A percentile compares a stretch with the other conserved stretches of the same genome.
Evolutionary conservation across 768 basidiomycete genomes (phyloP).

Genomic region (Podaxis rugospora): DNA sequence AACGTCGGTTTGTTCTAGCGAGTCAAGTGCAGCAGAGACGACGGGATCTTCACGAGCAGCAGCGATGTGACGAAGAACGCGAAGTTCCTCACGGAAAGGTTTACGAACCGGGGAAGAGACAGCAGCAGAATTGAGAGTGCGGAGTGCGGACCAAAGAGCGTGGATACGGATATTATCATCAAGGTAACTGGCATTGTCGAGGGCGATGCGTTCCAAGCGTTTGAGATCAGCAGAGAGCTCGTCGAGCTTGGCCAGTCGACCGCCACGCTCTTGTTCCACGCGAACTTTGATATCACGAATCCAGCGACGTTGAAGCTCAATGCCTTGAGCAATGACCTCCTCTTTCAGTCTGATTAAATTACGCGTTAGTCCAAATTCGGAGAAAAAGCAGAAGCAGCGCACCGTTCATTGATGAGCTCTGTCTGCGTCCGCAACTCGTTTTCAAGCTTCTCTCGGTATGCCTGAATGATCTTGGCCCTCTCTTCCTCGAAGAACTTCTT

Average conservation of each 20-base stretch:
- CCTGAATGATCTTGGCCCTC: constrained; percentile 61
- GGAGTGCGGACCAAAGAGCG: constrained; percentile 88
- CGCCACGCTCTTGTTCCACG: constrained; percentile 95
- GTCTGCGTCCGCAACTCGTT: constrained; percentile 83
- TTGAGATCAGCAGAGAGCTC: constrained; percentile 88
- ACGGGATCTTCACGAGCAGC: constrained; percentile 69
- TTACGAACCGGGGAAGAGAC: constrained; percentile 63
- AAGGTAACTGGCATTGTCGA: constrained; percentile 87
- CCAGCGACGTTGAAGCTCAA: constrained; percentile 96
- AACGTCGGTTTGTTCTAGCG: constrained; percentile 64
- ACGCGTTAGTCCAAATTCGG: not conserved
- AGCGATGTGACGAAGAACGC: constrained; percentile 71
- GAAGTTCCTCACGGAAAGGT: constrained; percentile 89
- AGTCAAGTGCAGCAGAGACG: constrained; percentile 60
- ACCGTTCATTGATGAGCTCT: constrained; percentile 94
- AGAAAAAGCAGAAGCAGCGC: constrained; percentile 15
- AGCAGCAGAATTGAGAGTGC: constrained; percentile 65
- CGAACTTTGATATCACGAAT: constrained; percentile 93
- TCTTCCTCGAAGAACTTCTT: constrained; percentile 79
- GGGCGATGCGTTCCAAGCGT: constrained; percentile 83
- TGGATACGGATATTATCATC: constrained; percentile 93
- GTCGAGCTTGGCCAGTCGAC: constrained; percentile 91
- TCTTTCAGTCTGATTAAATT: constrained; percentile 66
- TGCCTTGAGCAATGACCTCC: constrained; percentile 93
- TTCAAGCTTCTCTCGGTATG: constrained; percentile 84